phyloP scores from a whole-genome alignment of 192 early-diverging fungal species.

The Umbelopsis vinacea region DNA sequence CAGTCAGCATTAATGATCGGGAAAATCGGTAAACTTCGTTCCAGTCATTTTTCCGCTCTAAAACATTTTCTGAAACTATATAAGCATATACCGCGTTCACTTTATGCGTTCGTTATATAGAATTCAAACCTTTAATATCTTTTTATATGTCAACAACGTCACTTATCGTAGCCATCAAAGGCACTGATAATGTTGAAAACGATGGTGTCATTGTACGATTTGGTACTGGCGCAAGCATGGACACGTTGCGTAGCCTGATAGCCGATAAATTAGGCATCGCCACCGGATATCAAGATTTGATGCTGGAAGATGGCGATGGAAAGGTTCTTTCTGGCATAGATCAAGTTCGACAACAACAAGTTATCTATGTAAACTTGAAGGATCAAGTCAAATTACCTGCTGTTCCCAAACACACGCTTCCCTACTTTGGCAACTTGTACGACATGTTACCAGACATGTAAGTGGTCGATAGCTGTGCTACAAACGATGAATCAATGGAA shows the following conservation, averaged over 20 bases:
- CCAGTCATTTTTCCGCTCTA: not conserved
- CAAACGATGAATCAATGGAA: too few species aligned
- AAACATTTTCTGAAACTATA: not conserved
- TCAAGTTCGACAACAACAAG: slow-evolving; percentile 26
- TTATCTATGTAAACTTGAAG: slow-evolving; percentile 27
- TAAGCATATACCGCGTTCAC: too few species aligned
- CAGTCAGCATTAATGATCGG: not conserved
- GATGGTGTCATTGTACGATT: slow-evolving; percentile 32
- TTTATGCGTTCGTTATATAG: not conserved
- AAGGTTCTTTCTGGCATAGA: slow-evolving; percentile 19
- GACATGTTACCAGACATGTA: slow-evolving; percentile 40
- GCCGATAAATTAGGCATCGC: slow-evolving; percentile 30
- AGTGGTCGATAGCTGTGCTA: not conserved
- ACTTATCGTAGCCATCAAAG: slow-evolving; percentile 35
- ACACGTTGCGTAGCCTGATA: slow-evolving; percentile 28
- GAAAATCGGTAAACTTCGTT: not conserved
- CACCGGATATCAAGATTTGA: not conserved
- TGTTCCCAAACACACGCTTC: slow-evolving; percentile 35
- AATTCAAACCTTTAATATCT: not conserved
- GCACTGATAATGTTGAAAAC: slow-evolving; percentile 23
- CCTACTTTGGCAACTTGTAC: slow-evolving; percentile 38
- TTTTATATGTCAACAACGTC: slow-evolving; percentile 25
- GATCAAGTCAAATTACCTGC: slow-evolving; percentile 25
- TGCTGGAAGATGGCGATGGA: slow-evolving; percentile 17
- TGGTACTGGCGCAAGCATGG: slow-evolving; percentile 24